Conservation (phyloP, 169 alveolate genomes). For the Plasmodium fragile region DNA sequence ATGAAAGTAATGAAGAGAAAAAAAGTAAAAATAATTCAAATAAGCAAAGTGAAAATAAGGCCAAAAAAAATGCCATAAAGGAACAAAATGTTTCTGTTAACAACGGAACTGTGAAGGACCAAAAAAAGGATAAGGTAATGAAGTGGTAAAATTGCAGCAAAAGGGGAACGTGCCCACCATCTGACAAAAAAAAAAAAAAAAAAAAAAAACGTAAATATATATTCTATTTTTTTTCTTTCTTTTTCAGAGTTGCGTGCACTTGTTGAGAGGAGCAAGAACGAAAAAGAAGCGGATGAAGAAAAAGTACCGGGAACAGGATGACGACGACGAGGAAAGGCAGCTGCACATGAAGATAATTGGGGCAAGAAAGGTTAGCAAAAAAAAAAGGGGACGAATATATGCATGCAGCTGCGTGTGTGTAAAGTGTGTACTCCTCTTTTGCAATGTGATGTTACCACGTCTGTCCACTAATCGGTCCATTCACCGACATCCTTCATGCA, state of each 20-base stretch:
- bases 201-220: neutral
- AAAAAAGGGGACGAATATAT: neutral
- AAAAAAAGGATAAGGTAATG: conserved; percentile 33
- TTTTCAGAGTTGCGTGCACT: conserved; percentile 49
- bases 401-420: neutral
- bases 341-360: conserved; percentile 71
- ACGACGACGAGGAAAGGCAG: conserved; percentile 56
- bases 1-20: neutral
- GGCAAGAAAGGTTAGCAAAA: conserved; percentile 10
- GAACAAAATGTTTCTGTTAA: neutral
- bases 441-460: neutral
- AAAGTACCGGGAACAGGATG: conserved; percentile 51
- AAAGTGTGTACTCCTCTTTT: neutral
- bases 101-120: neutral
- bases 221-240: neutral
- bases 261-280: conserved; percentile 64
- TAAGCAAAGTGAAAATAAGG: conserved; percentile 5
- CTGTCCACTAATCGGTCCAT: neutral
- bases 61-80: neutral
- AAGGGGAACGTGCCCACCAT: neutral
- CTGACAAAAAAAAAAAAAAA: neutral
- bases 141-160: neutral
- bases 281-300: conserved; percentile 62
- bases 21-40: conserved; percentile 10
- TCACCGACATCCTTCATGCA: neutral